Percentiles rank a stretch among this genome's conserved stretches.
phyloP scores from a whole-genome alignment of 345 rosid species.

The Jatropha curcas region DNA sequence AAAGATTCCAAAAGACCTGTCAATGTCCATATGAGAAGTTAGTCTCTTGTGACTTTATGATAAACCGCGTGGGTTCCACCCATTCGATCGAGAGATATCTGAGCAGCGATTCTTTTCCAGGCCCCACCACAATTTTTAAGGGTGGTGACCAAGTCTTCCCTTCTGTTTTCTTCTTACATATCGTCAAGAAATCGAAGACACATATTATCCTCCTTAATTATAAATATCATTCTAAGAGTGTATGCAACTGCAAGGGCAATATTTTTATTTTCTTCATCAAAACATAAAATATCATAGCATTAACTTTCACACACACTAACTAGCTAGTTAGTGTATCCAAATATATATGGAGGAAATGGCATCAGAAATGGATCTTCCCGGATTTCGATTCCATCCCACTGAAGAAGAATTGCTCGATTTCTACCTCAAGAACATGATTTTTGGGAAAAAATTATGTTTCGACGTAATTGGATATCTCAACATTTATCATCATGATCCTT shows the following conservation, averaged over 20 bases:
- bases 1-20: conserved; percentile 8
- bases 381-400: conserved; percentile 91
- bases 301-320: not conserved
- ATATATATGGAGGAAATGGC: conserved; percentile 28
- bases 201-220: no score
- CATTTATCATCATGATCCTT: conserved; percentile 76
- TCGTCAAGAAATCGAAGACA: not conserved
- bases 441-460: conserved; percentile 39
- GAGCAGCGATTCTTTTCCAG: no score
- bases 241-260: not conserved
- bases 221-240: not conserved
- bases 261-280: no score
- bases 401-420: conserved; percentile 90
- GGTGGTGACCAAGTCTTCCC: not conserved
- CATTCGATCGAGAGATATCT: not conserved
- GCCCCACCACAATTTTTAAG: not conserved
- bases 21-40: not conserved
- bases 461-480: conserved; percentile 68
- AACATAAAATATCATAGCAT: not conserved
- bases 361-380: conserved; percentile 63
- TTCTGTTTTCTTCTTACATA: no score
- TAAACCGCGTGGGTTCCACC: conserved; percentile 56
- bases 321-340: not conserved
- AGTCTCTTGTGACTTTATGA: conserved; percentile 22
- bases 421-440: conserved; percentile 74